Conservation (phyloP, 192 early-diverging fungal genomes). For the Mortierella alpina region DNA sequence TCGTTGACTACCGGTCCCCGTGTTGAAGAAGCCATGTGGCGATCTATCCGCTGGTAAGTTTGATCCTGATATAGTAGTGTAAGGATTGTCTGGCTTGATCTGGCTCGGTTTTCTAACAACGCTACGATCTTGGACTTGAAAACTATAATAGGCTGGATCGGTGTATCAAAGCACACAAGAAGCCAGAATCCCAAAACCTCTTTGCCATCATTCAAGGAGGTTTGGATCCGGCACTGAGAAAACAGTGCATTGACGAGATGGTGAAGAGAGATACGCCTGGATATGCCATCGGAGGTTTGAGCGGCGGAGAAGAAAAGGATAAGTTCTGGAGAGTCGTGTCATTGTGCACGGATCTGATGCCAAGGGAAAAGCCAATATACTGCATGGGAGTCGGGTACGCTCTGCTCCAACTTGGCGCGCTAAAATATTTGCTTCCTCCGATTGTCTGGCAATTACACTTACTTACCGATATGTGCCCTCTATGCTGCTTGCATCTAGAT, state of each 20-base stretch:
- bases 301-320: conserved; percentile 89
- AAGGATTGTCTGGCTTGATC: not conserved
- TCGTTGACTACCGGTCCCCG: conserved; percentile 83
- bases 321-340: conserved; percentile 86
- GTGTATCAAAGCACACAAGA: conserved; percentile 79
- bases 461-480: not conserved
- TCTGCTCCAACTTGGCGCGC: not conserved
- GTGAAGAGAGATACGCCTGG: conserved; percentile 82
- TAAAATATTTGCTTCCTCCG: not conserved
- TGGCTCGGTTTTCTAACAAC: not conserved
- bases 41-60: conserved; percentile 82
- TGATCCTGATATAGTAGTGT: not conserved
- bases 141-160: conserved; percentile 68
- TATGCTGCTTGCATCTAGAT: conserved; percentile 32
- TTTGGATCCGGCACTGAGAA: conserved; percentile 73
- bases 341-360: conserved; percentile 83
- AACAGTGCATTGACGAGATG: conserved; percentile 84
- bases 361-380: conserved; percentile 86
- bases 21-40: conserved; percentile 91
- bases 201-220: conserved; percentile 94
- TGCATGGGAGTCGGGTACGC: conserved; percentile 89
- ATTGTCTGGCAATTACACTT: not conserved
- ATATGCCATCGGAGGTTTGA: conserved; percentile 88
- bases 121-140: not conserved
- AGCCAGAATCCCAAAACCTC: conserved; percentile 79